Evolutionary conservation across 495 filamentous ascomycete species (phyloP).

Genomic region (Opeltia flavorubescens): DNA sequence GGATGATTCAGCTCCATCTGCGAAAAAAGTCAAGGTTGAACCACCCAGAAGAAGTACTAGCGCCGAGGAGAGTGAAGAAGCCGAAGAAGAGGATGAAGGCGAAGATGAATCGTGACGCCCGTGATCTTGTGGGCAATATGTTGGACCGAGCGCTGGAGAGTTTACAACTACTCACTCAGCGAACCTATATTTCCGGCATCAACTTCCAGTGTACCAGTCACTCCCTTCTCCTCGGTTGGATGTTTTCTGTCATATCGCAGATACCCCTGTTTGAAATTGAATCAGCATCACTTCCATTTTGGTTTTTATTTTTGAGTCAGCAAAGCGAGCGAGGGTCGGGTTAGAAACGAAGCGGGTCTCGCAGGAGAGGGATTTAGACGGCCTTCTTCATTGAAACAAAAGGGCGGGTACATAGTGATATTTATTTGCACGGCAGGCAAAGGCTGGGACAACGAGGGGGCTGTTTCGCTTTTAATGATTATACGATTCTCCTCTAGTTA

Average conservation of each 20-base stretch:
- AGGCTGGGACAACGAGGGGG: not conserved
- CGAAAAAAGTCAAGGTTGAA: slow-evolving; percentile 34
- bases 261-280: slow-evolving; percentile 10
- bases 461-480: too few relatives aligned
- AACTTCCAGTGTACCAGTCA: slow-evolving; percentile 1
- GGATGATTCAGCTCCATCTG: slow-evolving; percentile 25
- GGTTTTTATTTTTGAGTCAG: not conserved
- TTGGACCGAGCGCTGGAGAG: not conserved
- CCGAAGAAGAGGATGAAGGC: slow-evolving; percentile 38
- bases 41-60: slow-evolving; percentile 23
- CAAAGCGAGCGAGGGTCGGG: not conserved
- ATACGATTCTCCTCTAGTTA: too few relatives aligned
- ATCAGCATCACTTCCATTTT: slow-evolving; percentile 4
- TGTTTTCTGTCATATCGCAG: slow-evolving; percentile 5
- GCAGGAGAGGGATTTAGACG: slow-evolving; percentile 3
- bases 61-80: slow-evolving; percentile 33
- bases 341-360: not conserved
- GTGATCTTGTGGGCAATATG: not conserved
- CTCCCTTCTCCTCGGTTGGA: slow-evolving; percentile 1
- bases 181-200: slow-evolving; percentile 1
- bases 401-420: not conserved
- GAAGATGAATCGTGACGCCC: slow-evolving; percentile 14
- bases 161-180: slow-evolving; percentile 9
- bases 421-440: not conserved
- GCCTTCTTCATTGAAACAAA: slow-evolving; percentile 14